A percentile compares a stretch with the other conserved stretches of the same genome.
These are phyloP conservation scores for Silene vulgaris DNA, from an alignment of 179 eudicot species.

Conservation along the genomic window DNA sequence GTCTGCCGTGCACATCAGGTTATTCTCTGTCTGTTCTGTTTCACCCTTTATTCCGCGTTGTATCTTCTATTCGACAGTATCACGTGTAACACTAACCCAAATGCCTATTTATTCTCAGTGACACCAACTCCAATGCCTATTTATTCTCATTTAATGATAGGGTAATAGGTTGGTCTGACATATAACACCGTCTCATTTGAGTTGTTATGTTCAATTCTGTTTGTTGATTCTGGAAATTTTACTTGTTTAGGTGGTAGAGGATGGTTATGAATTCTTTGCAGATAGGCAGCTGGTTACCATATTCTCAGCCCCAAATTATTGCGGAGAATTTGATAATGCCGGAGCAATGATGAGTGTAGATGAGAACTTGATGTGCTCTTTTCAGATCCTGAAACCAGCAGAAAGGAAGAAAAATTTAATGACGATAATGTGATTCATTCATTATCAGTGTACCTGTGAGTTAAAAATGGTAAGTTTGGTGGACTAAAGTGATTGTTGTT, in stretches of 20 bases:
- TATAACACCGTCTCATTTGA: no score
- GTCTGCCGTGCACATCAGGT: conserved; percentile 99
- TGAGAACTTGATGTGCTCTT: conserved; percentile 77
- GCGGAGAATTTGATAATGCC: conserved; percentile 91
- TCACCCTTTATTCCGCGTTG: neutral
- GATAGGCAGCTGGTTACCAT: conserved; percentile 90
- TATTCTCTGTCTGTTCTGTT: neutral
- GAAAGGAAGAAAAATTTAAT: conserved; percentile 68
- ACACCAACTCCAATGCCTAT: no score
- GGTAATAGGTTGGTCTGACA: no score
- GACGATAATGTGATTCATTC: conserved; percentile 43
- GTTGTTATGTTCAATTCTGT: neutral
- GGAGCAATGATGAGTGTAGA: conserved; percentile 96
- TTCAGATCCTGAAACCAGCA: conserved; percentile 89
- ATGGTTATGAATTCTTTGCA: conserved; percentile 93
- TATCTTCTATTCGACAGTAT: no score
- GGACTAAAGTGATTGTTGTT: neutral
- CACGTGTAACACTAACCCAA: no score
- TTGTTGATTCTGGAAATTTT: conserved; percentile 8
- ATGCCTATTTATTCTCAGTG: no score
- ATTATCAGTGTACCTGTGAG: conserved; percentile 14
- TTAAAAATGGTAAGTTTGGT: conserved; percentile 18
- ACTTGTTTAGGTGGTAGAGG: conserved; percentile 73
- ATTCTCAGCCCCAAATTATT: conserved; percentile 87
- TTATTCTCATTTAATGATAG: no score